phyloP scores from a whole-genome alignment of 495 filamentous ascomycete genomes.

The Aspergillus mulundensis region DNA sequence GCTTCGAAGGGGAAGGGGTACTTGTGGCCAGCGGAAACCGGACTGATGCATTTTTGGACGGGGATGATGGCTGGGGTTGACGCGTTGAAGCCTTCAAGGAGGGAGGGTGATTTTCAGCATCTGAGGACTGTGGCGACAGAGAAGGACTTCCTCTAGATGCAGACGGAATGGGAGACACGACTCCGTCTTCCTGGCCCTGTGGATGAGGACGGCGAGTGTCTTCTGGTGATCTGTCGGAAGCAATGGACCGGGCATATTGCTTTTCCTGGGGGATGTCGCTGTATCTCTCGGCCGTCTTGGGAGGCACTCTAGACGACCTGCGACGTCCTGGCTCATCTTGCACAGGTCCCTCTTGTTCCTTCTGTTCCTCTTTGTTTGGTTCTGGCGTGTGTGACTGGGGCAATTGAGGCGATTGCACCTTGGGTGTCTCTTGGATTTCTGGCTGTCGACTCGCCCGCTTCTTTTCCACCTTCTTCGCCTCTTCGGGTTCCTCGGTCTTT shows the following conservation, averaged over 20 bases:
- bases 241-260: constrained; percentile 32
- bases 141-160: constrained; percentile 45
- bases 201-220: constrained; percentile 6
- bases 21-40: constrained; percentile 46
- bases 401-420: neutral
- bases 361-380: constrained; percentile 25
- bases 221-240: constrained; percentile 11
- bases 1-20: constrained; percentile 69
- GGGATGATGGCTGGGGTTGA: constrained; percentile 42
- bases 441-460: constrained; percentile 23
- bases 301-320: constrained; percentile 32
- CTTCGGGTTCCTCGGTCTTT: no score
- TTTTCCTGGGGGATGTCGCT: constrained; percentile 44
- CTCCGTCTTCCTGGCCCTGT: constrained; percentile 11
- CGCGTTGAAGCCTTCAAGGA: constrained; percentile 51
- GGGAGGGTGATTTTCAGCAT: constrained; percentile 74
- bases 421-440: constrained; percentile 4
- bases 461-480: constrained; percentile 15
- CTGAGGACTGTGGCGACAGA: constrained; percentile 69
- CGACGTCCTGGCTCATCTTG: constrained; percentile 14
- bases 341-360: no score
- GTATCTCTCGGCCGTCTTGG: constrained; percentile 42
- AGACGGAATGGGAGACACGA: constrained; percentile 33
- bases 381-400: constrained; percentile 22
- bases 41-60: constrained; percentile 35